Evolutionary conservation across 768 basidiomycete genomes (phyloP).

Genomic region (Pleurotus sapidus): DNA sequence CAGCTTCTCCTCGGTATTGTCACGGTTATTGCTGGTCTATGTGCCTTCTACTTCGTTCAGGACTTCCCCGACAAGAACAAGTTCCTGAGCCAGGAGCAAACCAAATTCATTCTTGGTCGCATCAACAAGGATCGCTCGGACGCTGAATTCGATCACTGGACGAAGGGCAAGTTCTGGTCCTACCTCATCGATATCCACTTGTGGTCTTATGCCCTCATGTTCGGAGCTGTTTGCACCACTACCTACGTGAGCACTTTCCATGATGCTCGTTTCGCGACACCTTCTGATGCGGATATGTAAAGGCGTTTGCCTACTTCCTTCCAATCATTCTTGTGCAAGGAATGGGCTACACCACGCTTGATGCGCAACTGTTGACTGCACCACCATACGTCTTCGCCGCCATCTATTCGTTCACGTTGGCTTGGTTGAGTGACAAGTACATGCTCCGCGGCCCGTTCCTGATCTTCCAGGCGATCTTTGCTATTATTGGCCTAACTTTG

Average conservation of each 20-base stretch:
- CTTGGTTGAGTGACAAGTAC: slow-evolving; percentile 34
- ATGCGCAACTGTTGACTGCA: slow-evolving; percentile 29
- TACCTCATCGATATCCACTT: slow-evolving; percentile 34
- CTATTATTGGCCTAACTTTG: slow-evolving; percentile 30
- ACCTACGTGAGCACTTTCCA: slow-evolving; percentile 26
- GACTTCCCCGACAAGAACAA: slow-evolving; percentile 33
- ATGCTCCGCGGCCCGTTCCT: slow-evolving; percentile 27
- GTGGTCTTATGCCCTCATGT: slow-evolving; percentile 30
- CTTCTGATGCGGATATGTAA: background rate
- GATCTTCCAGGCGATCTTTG: slow-evolving; percentile 26
- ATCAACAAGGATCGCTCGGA: slow-evolving; percentile 36
- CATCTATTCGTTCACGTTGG: slow-evolving; percentile 30
- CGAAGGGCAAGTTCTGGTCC: slow-evolving; percentile 23
- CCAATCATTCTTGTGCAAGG: slow-evolving; percentile 28
- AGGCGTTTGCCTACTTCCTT: slow-evolving; percentile 25
- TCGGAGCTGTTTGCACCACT: slow-evolving; percentile 27
- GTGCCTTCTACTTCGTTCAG: slow-evolving; percentile 27
- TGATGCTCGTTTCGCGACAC: background rate
- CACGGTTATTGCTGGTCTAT: slow-evolving; percentile 25
- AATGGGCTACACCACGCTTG: slow-evolving; percentile 28
- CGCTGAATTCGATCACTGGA: slow-evolving; percentile 31
- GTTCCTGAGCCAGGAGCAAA: slow-evolving; percentile 33
- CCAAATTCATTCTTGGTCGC: slow-evolving; percentile 25
- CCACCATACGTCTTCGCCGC: slow-evolving; percentile 33
- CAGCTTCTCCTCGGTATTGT: slow-evolving; percentile 23